Conservation (phyloP, 441 rosid species). For the Gossypium gossypioides region DNA sequence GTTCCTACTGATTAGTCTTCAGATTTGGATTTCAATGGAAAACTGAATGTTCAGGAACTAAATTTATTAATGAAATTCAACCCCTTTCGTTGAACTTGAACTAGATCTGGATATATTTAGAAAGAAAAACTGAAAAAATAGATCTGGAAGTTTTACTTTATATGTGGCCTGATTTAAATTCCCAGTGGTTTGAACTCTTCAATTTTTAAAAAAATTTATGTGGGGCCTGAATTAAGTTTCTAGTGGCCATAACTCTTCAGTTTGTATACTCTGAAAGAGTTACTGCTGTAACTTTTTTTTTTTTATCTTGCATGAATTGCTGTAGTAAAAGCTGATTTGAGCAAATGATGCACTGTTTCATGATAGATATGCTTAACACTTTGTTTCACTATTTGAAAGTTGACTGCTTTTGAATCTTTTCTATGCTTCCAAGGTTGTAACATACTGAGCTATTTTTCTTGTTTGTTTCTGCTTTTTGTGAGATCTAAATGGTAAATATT, state of each 20-base stretch:
- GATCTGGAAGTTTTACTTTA: not conserved
- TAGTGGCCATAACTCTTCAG: not conserved
- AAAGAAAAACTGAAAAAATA: too few species aligned
- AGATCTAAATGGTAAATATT: not conserved
- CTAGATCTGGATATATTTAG: not conserved
- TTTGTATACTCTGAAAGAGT: not conserved
- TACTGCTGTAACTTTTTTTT: not conserved
- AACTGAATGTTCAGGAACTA: not conserved
- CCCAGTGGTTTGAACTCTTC: not conserved
- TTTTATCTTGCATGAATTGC: not conserved
- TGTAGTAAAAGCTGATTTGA: not conserved
- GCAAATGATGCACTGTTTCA: not conserved
- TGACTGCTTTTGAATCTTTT: constrained; percentile 3
- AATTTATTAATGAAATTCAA: not conserved
- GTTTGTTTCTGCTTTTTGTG: not conserved
- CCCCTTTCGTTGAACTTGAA: not conserved
- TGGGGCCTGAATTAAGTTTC: constrained; percentile 8
- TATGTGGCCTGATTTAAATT: not conserved
- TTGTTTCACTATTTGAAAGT: not conserved
- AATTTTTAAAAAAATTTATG: not conserved
- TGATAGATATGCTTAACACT: not conserved
- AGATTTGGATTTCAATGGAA: not conserved
- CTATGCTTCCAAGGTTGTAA: constrained; percentile 1
- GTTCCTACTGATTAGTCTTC: not conserved
- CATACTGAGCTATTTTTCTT: not conserved